phyloP scores from a whole-genome alignment of 345 rosid genomes.

The Salix exigua region DNA sequence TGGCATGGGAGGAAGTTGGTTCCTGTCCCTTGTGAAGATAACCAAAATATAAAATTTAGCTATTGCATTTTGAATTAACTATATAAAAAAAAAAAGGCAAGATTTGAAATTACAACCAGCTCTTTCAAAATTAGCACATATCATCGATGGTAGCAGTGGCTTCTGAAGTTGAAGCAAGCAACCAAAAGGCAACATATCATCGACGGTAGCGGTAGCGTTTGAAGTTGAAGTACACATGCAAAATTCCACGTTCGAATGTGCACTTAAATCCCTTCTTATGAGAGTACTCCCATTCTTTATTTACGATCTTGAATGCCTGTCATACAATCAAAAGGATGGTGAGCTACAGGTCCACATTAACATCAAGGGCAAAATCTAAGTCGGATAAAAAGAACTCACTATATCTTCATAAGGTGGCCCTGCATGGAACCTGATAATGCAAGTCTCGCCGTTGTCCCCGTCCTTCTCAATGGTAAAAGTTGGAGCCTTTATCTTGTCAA shows the following conservation, averaged over 20 bases:
- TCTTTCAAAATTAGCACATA: too few species aligned
- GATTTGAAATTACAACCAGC: too few species aligned
- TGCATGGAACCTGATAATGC: constrained; percentile 89
- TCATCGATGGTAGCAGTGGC: too few species aligned
- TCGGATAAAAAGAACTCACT: constrained; percentile 40
- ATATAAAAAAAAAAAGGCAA: too few species aligned
- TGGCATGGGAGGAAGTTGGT: too few species aligned
- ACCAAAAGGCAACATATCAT: constrained; percentile 19
- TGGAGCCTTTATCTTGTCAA: constrained; percentile 84
- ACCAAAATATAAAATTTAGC: too few species aligned
- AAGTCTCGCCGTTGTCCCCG: constrained; percentile 70
- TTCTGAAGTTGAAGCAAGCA: too few species aligned
- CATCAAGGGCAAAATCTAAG: neutral
- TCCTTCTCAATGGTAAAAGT: constrained; percentile 73
- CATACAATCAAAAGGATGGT: neutral
- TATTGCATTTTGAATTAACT: too few species aligned
- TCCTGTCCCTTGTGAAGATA: too few species aligned
- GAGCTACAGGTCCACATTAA: neutral
- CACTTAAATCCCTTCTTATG: constrained; percentile 95
- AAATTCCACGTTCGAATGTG: constrained; percentile 88
- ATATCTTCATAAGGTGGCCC: constrained; percentile 94
- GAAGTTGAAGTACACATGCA: constrained; percentile 88
- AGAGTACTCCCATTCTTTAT: constrained; percentile 97
- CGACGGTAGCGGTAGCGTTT: constrained; percentile 88
- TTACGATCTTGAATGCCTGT: constrained; percentile 87